Evolutionary conservation across 2,329 filamentous ascomycete species (phyloP), one percentile per base, ranked within the genome.

Genomic region (Coniochaeta sp.): DNA sequence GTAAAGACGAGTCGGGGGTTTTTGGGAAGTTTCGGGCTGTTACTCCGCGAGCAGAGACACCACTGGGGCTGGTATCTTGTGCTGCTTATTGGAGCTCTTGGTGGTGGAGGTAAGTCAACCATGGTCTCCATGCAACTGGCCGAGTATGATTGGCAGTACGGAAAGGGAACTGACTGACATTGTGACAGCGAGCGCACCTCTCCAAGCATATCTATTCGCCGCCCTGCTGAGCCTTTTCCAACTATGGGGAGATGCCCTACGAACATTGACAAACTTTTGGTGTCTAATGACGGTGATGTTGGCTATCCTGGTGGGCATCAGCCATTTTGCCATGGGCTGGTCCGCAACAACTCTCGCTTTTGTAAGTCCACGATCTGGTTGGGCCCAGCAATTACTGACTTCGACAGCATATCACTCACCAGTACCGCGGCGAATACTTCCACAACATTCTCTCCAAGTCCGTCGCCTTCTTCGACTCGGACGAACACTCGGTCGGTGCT

Each of bases 281-380:
- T 77, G 81, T 1, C 67, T 83, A 54, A 86, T 86, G 79, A 86
- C 82, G 67, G 71, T 81, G 28, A 66, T 82, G 1, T 67, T 85
- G 28, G 82, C 82, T 4, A 67, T 77, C 13, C 74, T 70, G 22
- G 67, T 75, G 4, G 78, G 77, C 1, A 7, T 79, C 1, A 66
- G 74, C n/a, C 85, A 86, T 62, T 80, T 81, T 54, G 57, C 69
- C 12, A 62, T 81, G 16, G 73, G 71, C 0, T 68, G 63, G 55
- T 65, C 70, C 2, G 67, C 79, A 1, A 79, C 72, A 1, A 68
- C 69, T 3, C 64, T 79, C 55, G 69, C 76, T 13, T 66, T 72
- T 46, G 62, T 60, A 35, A 47, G 67, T 62, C n/a, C n/a, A n/a
- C n/a, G n/a, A n/a, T n/a, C n/a, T n/a, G n/a, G n/a, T n/a, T n/a